These are phyloP conservation scores for Tetrahymena elliotti DNA, from an alignment of 73 alveolate genomes.

Conservation along the genomic window DNA sequence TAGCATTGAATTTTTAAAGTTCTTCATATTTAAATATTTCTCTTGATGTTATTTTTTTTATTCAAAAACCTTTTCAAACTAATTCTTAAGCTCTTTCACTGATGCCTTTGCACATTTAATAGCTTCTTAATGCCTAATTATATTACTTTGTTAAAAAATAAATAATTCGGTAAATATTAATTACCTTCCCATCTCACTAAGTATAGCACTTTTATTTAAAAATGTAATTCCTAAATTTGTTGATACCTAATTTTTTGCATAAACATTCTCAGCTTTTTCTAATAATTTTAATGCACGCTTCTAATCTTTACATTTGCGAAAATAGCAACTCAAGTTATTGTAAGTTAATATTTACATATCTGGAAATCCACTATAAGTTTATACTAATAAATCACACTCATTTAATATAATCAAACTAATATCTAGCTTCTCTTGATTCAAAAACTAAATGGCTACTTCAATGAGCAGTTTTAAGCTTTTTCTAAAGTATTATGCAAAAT, in stretches of 20 bases:
- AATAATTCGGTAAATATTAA: neutral
- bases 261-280: neutral
- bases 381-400: neutral
- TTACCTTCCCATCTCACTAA: neutral
- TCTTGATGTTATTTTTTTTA: neutral
- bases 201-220: neutral
- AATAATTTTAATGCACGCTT: neutral
- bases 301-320: neutral
- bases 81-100: neutral
- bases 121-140: neutral
- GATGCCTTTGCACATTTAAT: neutral
- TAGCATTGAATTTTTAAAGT: neutral
- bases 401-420: neutral
- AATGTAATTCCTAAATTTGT: neutral
- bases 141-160: neutral
- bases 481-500: neutral
- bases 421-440: neutral
- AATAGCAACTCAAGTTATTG: neutral
- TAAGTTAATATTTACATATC: neutral
- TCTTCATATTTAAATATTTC: neutral
- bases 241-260: neutral
- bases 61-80: neutral
- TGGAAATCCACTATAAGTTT: neutral
- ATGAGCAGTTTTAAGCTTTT: neutral
- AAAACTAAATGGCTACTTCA: neutral